Conservation (phyloP, 495 filamentous ascomycete species). For the Bacidia rubella region DNA sequence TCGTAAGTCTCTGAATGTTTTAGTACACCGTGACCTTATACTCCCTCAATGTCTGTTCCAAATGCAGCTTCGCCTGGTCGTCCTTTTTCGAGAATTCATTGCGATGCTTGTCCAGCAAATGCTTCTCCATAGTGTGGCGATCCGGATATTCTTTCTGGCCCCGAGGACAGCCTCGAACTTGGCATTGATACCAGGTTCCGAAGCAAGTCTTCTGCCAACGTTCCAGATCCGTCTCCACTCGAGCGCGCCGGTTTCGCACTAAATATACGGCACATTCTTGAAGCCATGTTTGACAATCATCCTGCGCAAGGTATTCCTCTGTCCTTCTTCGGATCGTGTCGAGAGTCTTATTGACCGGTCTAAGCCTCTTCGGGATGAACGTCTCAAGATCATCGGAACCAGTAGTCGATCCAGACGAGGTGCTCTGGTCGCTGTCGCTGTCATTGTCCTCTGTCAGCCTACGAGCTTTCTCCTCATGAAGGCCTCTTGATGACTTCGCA, state of each 20-base stretch:
- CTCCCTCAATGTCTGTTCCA: conserved; percentile 1
- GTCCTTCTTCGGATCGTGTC: conserved; percentile 2
- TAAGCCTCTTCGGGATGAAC: conserved; percentile 5
- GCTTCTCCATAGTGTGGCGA: conserved; percentile 1
- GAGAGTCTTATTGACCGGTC: conserved; percentile 6
- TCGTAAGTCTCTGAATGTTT: too few species aligned
- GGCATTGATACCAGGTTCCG: conserved; percentile 16
- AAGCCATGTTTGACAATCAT: neutral
- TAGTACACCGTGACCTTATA: conserved; percentile 11
- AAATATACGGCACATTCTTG: conserved; percentile 3
- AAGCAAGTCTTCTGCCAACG: conserved; percentile 13
- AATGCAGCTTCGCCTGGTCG: neutral
- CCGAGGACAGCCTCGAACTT: conserved; percentile 5
- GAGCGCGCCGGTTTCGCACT: conserved; percentile 6
- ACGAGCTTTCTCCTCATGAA: neutral
- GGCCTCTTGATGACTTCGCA: neutral
- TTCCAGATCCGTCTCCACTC: conserved; percentile 5
- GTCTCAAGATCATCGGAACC: neutral
- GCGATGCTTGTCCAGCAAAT: conserved; percentile 12
- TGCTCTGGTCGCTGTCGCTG: neutral
- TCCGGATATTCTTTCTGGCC: conserved; percentile 11
- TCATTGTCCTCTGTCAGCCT: neutral
- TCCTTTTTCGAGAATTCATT: neutral
- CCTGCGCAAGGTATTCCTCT: neutral
- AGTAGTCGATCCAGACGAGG: neutral